Evolutionary conservation across 257 asterid genomes (phyloP), one percentile per base, ranked within the genome.

Genomic region (Leptodermis oblonga): DNA sequence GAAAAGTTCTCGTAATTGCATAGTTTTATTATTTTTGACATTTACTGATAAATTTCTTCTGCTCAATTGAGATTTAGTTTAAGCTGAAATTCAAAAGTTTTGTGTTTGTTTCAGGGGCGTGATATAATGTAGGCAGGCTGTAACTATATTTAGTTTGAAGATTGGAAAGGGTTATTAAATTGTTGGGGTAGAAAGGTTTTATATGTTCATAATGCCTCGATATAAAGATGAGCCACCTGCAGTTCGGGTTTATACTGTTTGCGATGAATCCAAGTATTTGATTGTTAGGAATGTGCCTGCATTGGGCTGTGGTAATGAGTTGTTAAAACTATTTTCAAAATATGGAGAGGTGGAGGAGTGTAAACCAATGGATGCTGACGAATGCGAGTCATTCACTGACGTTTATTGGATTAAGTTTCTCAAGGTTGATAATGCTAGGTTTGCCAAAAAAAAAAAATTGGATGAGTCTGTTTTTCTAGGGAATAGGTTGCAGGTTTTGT

Each of bases 301-400:
- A n/a, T n/a, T n/a, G n/a, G n/a, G n/a, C n/a, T n/a, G n/a, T n/a
- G n/a, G n/a, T n/a, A n/a, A n/a, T n/a, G n/a, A n/a, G n/a, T n/a
- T n/a, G n/a, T n/a, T n/a, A n/a, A n/a, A n/a, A n/a, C n/a, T n/a
- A n/a, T n/a, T n/a, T n/a, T n/a, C n/a, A n/a, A n/a, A n/a, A 64
- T 86, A 88, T 55, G 97, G 97, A 56, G 72, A 76, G 76, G 86
- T 92, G 72, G 87, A 87, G 73, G 96, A 89, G 91, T 92, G 97
- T 78, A 90, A 90, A 80, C 96, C 97, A 11, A 89, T 92, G 97
- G 97, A 92, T 71, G 97, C 79, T 1, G 98, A 87, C 75, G 98
- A 92, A 10, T 89, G 97, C 69, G 95, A 88, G 79, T 73, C 73
- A 12, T 89, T 81, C 65, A 87, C 98, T 9, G 97, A 89, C 74